Percentiles rank a stretch among this genome's conserved stretches.
Conservation (phyloP, 2,329 filamentous ascomycete genomes). For the Biscogniauxia mediterranea region DNA sequence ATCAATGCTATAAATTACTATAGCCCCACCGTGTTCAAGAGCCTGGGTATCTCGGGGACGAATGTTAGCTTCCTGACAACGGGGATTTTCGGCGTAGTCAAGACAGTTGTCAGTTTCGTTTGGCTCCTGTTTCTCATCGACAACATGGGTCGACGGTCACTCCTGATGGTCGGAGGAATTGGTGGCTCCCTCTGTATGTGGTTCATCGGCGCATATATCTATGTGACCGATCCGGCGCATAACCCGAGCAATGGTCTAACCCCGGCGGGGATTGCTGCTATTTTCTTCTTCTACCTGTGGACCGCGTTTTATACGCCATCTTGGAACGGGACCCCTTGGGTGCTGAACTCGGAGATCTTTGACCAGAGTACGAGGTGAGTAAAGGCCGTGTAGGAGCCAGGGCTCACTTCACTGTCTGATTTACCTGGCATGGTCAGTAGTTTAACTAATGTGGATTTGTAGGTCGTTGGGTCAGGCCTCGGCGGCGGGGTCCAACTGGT, state of each 20-base stretch:
- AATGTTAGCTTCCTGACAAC: conserved; percentile 60
- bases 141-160: conserved; percentile 55
- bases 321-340: conserved; percentile 76
- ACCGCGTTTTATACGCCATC: conserved; percentile 69
- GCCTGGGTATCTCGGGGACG: conserved; percentile 58
- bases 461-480: conserved; percentile 67
- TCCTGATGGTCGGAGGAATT: conserved; percentile 56
- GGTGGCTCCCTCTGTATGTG: conserved; percentile 65
- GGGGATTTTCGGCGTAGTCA: conserved; percentile 64
- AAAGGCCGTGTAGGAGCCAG: too few relatives aligned
- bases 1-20: conserved; percentile 71
- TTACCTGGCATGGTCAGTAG: neutral
- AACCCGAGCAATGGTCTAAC: conserved; percentile 33
- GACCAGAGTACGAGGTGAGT: conserved; percentile 59
- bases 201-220: conserved; percentile 62
- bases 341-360: conserved; percentile 75
- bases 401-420: too few relatives aligned
- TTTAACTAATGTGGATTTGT: neutral
- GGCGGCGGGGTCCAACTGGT: conserved; percentile 71
- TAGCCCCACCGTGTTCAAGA: conserved; percentile 61
- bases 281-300: conserved; percentile 75
- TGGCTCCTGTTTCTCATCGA: conserved; percentile 65
- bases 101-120: conserved; percentile 59
- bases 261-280: conserved; percentile 53
- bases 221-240: conserved; percentile 41